These are phyloP conservation scores for Ilyonectria destructans DNA, from an alignment of 2,329 filamentous ascomycete genomes.

Conservation along the genomic window DNA sequence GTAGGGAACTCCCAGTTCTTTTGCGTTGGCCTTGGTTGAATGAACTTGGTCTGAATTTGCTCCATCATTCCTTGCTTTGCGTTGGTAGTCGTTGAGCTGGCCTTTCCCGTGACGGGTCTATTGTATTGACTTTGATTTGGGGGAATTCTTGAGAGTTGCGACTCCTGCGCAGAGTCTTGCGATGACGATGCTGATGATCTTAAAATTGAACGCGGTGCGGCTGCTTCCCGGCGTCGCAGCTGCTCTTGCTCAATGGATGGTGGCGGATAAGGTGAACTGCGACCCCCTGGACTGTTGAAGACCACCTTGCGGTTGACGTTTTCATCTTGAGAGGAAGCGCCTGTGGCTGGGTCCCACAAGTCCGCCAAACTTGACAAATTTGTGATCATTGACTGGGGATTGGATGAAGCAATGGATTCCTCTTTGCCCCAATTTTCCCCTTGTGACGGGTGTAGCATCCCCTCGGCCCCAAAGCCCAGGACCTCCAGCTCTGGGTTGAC, in stretches of 20 bases:
- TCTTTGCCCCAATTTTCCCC: background rate
- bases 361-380: background rate
- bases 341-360: background rate
- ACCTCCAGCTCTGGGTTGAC: background rate
- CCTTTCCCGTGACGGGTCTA: slow-evolving; percentile 39
- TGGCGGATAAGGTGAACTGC: slow-evolving; percentile 44
- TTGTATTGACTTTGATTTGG: slow-evolving; percentile 46
- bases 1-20: slow-evolving; percentile 41
- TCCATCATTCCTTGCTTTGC: slow-evolving; percentile 45
- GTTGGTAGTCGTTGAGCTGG: slow-evolving; percentile 11
- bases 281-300: slow-evolving; percentile 52
- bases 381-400: background rate
- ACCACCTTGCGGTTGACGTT: slow-evolving; percentile 50
- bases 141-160: slow-evolving; percentile 15
- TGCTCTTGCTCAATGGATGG: slow-evolving; percentile 58
- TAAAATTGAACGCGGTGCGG: slow-evolving; percentile 54
- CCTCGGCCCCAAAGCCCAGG: background rate
- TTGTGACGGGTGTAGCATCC: background rate
- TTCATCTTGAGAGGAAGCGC: slow-evolving; percentile 27
- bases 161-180: slow-evolving; percentile 30
- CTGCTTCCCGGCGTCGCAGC: slow-evolving; percentile 51
- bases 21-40: slow-evolving; percentile 30
- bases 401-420: background rate
- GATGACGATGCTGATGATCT: slow-evolving; percentile 42
- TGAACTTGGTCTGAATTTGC: slow-evolving; percentile 49